These are phyloP conservation scores for Globisporangium abappressorium DNA, from an alignment of 352 stramenopile genomes.

Conservation along the genomic window DNA sequence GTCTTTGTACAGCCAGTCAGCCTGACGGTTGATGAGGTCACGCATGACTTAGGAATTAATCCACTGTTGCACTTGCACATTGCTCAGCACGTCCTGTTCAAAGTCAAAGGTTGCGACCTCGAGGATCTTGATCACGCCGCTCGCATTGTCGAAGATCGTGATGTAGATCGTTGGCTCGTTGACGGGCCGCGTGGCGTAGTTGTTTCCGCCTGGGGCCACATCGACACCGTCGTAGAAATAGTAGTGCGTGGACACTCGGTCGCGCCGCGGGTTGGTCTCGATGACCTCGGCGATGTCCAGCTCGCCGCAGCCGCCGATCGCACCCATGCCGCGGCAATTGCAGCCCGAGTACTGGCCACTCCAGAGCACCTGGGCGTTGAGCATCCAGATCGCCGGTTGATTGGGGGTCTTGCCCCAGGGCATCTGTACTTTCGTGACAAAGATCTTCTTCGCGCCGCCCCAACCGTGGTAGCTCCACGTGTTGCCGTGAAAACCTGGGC, in stretches of 20 bases:
- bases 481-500: conserved; percentile 26
- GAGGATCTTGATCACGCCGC: conserved; percentile 60
- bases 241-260: conserved; percentile 23
- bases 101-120: conserved; percentile 58
- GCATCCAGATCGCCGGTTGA: conserved; percentile 56
- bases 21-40: background rate
- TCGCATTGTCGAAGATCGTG: conserved; percentile 49
- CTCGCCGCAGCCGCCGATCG: conserved; percentile 24
- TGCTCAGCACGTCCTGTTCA: conserved; percentile 21
- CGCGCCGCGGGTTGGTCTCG: conserved; percentile 13
- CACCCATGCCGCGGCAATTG: conserved; percentile 26
- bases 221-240: conserved; percentile 26
- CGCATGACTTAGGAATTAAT: conserved; percentile 11
- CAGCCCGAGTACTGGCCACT: conserved; percentile 27
- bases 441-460: conserved; percentile 62
- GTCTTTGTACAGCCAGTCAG: background rate
- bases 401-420: conserved; percentile 29
- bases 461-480: conserved; percentile 59
- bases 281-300: conserved; percentile 30
- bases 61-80: conserved; percentile 14
- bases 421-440: conserved; percentile 64
- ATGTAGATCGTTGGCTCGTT: conserved; percentile 46
- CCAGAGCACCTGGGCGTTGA: conserved; percentile 35
- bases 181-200: conserved; percentile 28
- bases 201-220: conserved; percentile 27